Evolutionary conservation across 192 early-diverging fungal genomes (phyloP), one percentile per base, ranked within the genome.

Genomic region (Entrophospora sp.): DNA sequence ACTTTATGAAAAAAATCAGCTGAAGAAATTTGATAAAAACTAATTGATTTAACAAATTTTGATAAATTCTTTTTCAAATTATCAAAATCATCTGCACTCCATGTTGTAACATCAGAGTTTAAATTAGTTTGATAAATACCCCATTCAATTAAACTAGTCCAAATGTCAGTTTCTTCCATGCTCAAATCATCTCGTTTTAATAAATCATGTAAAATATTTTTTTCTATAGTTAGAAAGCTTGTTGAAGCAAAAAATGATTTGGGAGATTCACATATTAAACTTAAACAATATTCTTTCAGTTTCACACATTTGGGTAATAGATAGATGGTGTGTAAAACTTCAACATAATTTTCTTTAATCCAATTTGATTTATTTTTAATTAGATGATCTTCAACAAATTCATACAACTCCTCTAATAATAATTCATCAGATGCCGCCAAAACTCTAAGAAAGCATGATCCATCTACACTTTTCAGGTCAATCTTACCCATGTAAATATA

Each of bases 71-170:
- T n/a, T n/a, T n/a, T n/a, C n/a, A n/a, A n/a, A n/a, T n/a, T n/a
- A n/a, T n/a, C n/a, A n/a, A n/a, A n/a, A n/a, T n/a, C n/a, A n/a
- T n/a, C n/a, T n/a, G n/a, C n/a, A n/a, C n/a, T n/a, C n/a, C n/a
- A n/a, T n/a, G n/a, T n/a, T n/a, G n/a, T n/a, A n/a, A n/a, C n/a
- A n/a, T n/a, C n/a, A n/a, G n/a, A n/a, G n/a, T n/a, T n/a, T n/a
- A n/a, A n/a, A n/a, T n/a, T n/a, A 14, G 32, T 5, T 27, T 35
- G 22, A 28, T 18, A 13, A 18, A 51, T 46, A 31, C 62, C 62
- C 62, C 62, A 64, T 36, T 64, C 51, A 37, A 64, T 64, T 51
- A 64, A 12, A 51, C 34, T n/a, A 18, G 48, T 27, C 62, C 62
- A 64, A 37, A 51, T 8, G 2, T 9, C 16, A 1, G 51, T 34